phyloP scores from a whole-genome alignment of 768 basidiomycete species.

The Tricholoma matsutake region DNA sequence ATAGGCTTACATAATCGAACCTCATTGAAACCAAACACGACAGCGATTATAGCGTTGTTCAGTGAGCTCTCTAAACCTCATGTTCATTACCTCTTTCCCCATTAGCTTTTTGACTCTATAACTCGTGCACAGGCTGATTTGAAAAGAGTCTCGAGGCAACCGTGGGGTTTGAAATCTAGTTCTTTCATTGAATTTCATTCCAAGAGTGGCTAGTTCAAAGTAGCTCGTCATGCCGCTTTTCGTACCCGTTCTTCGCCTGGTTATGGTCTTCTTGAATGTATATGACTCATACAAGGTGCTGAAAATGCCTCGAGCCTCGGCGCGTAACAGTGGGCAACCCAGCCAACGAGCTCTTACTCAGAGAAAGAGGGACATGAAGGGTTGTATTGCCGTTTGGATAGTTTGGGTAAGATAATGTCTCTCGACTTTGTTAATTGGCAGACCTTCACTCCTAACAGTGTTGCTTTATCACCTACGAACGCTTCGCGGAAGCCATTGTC shows the following conservation, averaged over 20 bases:
- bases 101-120: constrained; percentile 5
- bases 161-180: background rate
- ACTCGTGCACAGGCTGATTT: constrained; percentile 6
- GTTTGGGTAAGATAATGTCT: constrained; percentile 61
- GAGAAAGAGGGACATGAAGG: constrained; percentile 84
- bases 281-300: constrained; percentile 85
- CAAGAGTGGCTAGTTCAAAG: constrained; percentile 4
- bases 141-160: background rate
- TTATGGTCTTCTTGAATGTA: constrained; percentile 74
- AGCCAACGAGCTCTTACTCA: constrained; percentile 66
- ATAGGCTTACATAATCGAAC: constrained; percentile 17
- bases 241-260: constrained; percentile 63
- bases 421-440: constrained; percentile 2
- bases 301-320: constrained; percentile 57
- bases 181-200: background rate
- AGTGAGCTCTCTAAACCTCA: constrained; percentile 6
- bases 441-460: constrained; percentile 41
- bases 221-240: constrained; percentile 56
- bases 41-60: background rate
- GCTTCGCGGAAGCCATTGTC: constrained; percentile 58
- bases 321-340: constrained; percentile 55
- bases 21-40: constrained; percentile 12
- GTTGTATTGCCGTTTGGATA: constrained; percentile 79
- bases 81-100: constrained; percentile 11
- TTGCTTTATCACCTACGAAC: constrained; percentile 67